A percentile compares a stretch with the other conserved stretches of the same genome.
Evolutionary conservation across 768 basidiomycete species (phyloP).

Genomic region (Albatrellus ellisii): DNA sequence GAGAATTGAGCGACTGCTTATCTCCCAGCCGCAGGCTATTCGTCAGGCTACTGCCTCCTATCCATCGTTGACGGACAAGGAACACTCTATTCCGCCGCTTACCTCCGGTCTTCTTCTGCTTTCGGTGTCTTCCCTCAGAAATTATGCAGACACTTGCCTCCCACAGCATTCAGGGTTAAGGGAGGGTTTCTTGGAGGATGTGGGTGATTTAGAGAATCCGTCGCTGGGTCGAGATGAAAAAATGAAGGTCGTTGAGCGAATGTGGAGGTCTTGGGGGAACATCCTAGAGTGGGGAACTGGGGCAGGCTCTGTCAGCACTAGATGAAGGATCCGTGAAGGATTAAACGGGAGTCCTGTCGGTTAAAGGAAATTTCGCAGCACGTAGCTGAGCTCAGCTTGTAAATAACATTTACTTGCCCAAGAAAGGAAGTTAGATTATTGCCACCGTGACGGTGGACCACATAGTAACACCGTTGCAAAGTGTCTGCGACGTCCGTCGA

Average conservation of each 20-base stretch:
- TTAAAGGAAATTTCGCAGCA: too few species aligned
- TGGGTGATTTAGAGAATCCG: constrained; percentile 71
- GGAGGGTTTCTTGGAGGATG: constrained; percentile 76
- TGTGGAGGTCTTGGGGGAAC: constrained; percentile 81
- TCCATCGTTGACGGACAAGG: constrained; percentile 10
- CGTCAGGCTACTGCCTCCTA: constrained; percentile 9
- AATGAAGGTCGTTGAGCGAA: constrained; percentile 63
- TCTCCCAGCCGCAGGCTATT: constrained; percentile 28
- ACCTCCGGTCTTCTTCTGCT: constrained; percentile 67
- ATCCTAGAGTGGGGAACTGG: constrained; percentile 53
- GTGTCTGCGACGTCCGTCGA: too few species aligned
- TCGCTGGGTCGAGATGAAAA: constrained; percentile 57
- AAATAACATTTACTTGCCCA: too few species aligned
- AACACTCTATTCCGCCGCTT: constrained; percentile 30
- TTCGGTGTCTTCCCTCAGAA: constrained; percentile 51
- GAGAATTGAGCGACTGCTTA: constrained; percentile 61
- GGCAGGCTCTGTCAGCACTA: too few species aligned
- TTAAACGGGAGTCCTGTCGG: too few species aligned
- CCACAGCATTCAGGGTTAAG: constrained; percentile 49
- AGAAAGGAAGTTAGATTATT: too few species aligned
- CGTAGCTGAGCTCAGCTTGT: too few species aligned
- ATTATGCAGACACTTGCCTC: constrained; percentile 44
- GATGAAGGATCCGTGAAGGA: too few species aligned
- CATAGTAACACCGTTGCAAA: too few species aligned
- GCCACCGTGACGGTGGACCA: too few species aligned